Evolutionary conservation across 2,329 filamentous ascomycete genomes (phyloP), one percentile per base, ranked within the genome.

Genomic region (Tolypocladium sp.): DNA sequence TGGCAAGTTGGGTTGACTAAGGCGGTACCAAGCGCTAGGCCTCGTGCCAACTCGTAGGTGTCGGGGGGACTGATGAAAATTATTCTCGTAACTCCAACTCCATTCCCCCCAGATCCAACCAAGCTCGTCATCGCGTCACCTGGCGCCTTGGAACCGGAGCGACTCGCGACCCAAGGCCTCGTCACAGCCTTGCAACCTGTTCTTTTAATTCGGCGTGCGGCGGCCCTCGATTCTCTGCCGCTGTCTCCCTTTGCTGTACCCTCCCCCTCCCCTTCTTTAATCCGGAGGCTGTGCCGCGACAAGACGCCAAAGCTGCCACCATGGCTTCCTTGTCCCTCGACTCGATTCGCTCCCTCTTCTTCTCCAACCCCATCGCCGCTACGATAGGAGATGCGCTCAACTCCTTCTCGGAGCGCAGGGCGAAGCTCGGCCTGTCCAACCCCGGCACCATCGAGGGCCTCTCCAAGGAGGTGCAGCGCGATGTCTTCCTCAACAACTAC

Each of bases 401-500:
- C 69, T 84, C 87, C 58, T 95, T 97, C 74, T 88, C 88, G 63
- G 90, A 94, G 68, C 86, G 90, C 77, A 89, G 94, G 80, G 89
- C 87, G 68, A 89, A 90, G 76, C 84, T 99, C 65, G 93, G 92
- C 63, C 82, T 99, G 67, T 83, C 88, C 66, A 97, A 97, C 77
- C 94, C 94, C 46, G 94, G 94, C 69, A 92, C 90, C 57, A 87
- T 97, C 66, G 94, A 99, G 77, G 87, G 87, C 71, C 87, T 96
- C 73, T 85, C 89, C 67, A 88, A 89, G 73, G 94, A 99, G 80
- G 92, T 97, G 63, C 89, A 95, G 79, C 92, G 92, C 77, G 92
- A 97, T 83, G 92, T 97, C 68, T 88, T 97, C 73, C 86, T 97
- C 70, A 94, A 89, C 78, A 96, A 97, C 81, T 90, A 91, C 76